Percentiles rank a stretch among this genome's conserved stretches.
phyloP scores from a whole-genome alignment of 2,329 filamentous ascomycete genomes.

The Neonectria hederae region DNA sequence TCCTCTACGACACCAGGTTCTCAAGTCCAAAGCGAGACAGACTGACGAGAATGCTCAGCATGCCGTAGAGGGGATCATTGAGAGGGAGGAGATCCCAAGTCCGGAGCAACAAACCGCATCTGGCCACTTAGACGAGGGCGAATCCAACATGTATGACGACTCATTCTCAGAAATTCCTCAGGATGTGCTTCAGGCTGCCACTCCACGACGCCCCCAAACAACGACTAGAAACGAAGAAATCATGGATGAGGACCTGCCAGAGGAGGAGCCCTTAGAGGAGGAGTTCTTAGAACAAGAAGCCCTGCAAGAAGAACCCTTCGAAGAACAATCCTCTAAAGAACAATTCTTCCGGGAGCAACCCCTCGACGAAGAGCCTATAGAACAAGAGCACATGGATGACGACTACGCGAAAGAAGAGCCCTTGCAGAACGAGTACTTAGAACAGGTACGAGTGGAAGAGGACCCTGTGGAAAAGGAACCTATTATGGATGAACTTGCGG shows the following conservation, averaged over 20 bases:
- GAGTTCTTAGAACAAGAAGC: constrained; percentile 8
- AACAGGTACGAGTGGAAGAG: constrained; percentile 11
- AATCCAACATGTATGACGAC: constrained; percentile 58
- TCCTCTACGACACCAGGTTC: constrained; percentile 47
- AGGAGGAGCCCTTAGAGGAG: constrained; percentile 22
- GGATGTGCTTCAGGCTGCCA: constrained; percentile 60
- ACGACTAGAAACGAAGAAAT: not conserved
- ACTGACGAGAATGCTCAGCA: constrained; percentile 26
- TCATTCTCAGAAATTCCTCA: constrained; percentile 68
- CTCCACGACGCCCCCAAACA: constrained; percentile 47
- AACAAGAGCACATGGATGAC: constrained; percentile 21
- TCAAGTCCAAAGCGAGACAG: constrained; percentile 43
- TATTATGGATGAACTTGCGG: not conserved
- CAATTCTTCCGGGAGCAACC: not conserved
- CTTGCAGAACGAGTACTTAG: not conserved
- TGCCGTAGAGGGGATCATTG: constrained; percentile 8
- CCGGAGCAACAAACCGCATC: constrained; percentile 19
- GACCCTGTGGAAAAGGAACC: constrained; percentile 2
- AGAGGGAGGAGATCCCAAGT: constrained; percentile 9
- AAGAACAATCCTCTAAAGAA: constrained; percentile 7
- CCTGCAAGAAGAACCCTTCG: not conserved
- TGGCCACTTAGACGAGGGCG: constrained; percentile 38
- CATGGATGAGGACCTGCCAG: not conserved
- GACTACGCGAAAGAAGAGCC: constrained; percentile 26
- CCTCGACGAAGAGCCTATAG: not conserved